Conservation (phyloP, 2,329 filamentous ascomycete genomes). For the Catunica adiposa region DNA sequence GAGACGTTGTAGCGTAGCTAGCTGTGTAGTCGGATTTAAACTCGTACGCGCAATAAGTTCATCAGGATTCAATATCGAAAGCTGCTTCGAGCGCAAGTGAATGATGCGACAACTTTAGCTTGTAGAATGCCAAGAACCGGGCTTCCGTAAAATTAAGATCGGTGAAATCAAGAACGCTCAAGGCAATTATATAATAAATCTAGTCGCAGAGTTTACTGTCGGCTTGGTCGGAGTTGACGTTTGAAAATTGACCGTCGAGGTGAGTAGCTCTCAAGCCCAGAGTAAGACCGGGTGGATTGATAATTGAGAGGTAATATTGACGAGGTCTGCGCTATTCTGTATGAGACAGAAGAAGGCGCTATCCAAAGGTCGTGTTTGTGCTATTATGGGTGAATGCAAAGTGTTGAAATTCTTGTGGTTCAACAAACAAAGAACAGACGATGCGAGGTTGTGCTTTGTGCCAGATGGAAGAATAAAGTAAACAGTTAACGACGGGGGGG, state of each 20-base stretch:
- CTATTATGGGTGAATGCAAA: not conserved
- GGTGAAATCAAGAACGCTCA: not conserved
- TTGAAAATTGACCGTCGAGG: not conserved
- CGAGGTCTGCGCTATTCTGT: not conserved
- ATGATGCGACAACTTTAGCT: not conserved
- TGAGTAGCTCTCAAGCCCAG: not conserved
- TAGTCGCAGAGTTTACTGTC: not conserved
- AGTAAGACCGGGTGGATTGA: not conserved
- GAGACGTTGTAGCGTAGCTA: too few species aligned
- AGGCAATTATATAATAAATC: not conserved
- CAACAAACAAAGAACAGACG: not conserved
- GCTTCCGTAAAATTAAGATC: not conserved
- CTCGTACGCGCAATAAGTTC: not conserved
- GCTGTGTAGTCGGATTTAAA: not conserved
- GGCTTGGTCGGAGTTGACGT: not conserved
- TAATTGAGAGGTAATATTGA: not conserved
- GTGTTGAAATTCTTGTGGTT: not conserved
- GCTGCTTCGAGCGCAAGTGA: too few species aligned
- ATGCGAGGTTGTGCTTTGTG: not conserved
- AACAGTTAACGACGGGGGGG: not conserved
- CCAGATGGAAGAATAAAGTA: not conserved
- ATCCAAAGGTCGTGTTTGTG: not conserved
- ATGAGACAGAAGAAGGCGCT: not conserved
- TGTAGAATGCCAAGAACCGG: not conserved
- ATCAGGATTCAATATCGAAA: not conserved